phyloP scores from a whole-genome alignment of 1,139 yeast species.

The Kodamaea sp. region DNA sequence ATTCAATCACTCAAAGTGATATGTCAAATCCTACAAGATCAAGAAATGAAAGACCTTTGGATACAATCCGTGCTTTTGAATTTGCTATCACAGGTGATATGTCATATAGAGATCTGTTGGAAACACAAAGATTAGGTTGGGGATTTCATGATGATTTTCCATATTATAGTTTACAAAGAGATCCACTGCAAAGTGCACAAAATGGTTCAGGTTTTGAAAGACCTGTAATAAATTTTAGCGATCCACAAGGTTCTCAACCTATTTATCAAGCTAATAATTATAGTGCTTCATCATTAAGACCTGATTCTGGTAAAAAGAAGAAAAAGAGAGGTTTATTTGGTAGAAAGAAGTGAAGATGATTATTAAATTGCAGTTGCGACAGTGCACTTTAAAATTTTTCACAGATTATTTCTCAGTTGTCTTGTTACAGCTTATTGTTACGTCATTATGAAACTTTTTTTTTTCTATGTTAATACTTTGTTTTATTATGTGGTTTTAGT shows the following conservation, averaged over 20 bases:
- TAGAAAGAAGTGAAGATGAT: constrained; percentile 38
- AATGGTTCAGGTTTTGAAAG: constrained; percentile 15
- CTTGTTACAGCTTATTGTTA: neutral
- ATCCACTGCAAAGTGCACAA: constrained; percentile 9
- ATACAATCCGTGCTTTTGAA: constrained; percentile 89
- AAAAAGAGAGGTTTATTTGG: constrained; percentile 76
- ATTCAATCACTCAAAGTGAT: constrained; percentile 70
- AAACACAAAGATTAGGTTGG: constrained; percentile 76
- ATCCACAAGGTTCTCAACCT: constrained; percentile 52
- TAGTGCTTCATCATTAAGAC: constrained; percentile 39
- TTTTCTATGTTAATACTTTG: neutral
- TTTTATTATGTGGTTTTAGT: neutral
- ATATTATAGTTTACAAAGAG: constrained; percentile 27
- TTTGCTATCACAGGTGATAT: constrained; percentile 88
- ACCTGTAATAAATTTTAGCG: constrained; percentile 31
- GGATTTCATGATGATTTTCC: constrained; percentile 53
- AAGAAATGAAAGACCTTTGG: constrained; percentile 92
- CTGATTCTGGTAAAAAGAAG: constrained; percentile 32
- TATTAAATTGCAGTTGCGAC: neutral
- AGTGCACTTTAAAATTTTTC: neutral
- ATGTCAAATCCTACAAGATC: constrained; percentile 87
- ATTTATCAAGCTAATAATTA: constrained; percentile 61
- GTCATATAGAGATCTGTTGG: constrained; percentile 73
- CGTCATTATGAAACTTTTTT: neutral
- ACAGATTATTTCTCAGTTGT: neutral